phyloP scores from a whole-genome alignment of 1,139 yeast species.

The Hyphopichia pseudoburtonii region DNA sequence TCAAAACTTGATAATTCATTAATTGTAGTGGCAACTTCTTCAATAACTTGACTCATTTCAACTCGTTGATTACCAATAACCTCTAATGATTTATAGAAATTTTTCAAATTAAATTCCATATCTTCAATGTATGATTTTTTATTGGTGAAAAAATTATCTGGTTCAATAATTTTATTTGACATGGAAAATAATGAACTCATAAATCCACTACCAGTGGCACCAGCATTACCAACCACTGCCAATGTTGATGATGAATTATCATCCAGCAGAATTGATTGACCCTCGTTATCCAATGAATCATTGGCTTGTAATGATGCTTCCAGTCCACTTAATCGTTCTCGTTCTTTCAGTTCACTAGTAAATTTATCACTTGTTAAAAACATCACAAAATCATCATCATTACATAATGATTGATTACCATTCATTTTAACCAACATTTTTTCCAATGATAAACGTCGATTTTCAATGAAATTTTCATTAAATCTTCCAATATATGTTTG shows the following conservation, averaged over 20 bases:
- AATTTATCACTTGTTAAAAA: constrained; percentile 79
- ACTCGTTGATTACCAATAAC: constrained; percentile 71
- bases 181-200: constrained; percentile 63
- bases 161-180: constrained; percentile 66
- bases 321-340: constrained; percentile 58
- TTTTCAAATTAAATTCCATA: constrained; percentile 70
- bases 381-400: constrained; percentile 73
- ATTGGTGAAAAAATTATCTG: constrained; percentile 74
- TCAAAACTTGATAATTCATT: constrained; percentile 78
- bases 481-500: constrained; percentile 84
- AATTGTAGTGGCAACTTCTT: constrained; percentile 53
- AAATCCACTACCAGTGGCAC: constrained; percentile 45
- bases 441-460: constrained; percentile 82
- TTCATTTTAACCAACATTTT: constrained; percentile 77
- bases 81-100: constrained; percentile 71
- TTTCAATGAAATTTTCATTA: constrained; percentile 85
- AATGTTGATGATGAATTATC: constrained; percentile 13
- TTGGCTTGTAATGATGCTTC: constrained; percentile 48
- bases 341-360: constrained; percentile 58
- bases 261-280: not conserved
- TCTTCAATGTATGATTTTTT: constrained; percentile 70
- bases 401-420: constrained; percentile 53
- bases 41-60: constrained; percentile 55
- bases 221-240: constrained; percentile 19
- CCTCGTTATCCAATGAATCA: constrained; percentile 39